These are phyloP conservation scores for Colletotrichum australisinense DNA, from an alignment of 2,329 filamentous ascomycete genomes.

Conservation along the genomic window DNA sequence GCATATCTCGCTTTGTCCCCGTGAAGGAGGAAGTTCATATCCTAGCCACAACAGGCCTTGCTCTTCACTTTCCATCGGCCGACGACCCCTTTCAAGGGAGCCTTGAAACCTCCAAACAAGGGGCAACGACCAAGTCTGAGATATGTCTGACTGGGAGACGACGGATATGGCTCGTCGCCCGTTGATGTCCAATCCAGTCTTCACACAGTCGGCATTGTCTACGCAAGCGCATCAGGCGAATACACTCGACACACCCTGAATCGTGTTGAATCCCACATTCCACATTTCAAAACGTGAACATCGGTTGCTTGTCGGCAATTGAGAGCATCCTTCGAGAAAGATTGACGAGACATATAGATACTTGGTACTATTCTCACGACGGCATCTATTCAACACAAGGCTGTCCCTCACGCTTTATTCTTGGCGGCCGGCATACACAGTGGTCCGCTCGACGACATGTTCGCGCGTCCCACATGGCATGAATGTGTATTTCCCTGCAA, in stretches of 20 bases:
- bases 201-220: background rate
- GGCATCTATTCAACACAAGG: background rate
- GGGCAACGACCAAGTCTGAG: slow-evolving; percentile 17
- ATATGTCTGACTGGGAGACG: slow-evolving; percentile 14
- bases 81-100: slow-evolving; percentile 30
- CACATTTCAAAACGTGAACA: background rate
- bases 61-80: slow-evolving; percentile 10
- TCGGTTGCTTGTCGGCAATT: slow-evolving; percentile 5
- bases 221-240: slow-evolving; percentile 21
- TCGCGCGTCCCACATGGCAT: slow-evolving; percentile 12
- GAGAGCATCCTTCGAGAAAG: background rate
- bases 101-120: slow-evolving; percentile 9
- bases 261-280: background rate
- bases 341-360: background rate
- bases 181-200: background rate
- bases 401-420: background rate
- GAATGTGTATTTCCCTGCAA: slow-evolving; percentile 2
- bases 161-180: background rate
- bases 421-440: background rate
- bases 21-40: slow-evolving; percentile 13
- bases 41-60: slow-evolving; percentile 5
- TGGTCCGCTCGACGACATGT: background rate
- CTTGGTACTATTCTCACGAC: background rate
- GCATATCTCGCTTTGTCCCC: slow-evolving; percentile 28
- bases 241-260: background rate